These are phyloP conservation scores for Aspergillus haitiensis DNA, from an alignment of 495 filamentous ascomycete genomes.

Conservation along the genomic window DNA sequence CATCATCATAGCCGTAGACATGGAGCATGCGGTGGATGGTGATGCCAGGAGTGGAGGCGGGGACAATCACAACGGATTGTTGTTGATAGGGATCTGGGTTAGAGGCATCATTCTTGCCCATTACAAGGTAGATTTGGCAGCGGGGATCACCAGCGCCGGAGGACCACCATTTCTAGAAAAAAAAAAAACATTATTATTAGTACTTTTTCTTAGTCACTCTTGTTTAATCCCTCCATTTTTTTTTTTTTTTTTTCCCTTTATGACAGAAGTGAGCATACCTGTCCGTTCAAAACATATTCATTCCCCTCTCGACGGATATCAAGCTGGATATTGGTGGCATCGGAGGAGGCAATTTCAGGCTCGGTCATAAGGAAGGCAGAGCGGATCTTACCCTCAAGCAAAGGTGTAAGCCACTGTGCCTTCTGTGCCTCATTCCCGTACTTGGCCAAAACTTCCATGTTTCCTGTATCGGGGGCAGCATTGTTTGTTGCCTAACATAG, in stretches of 20 bases:
- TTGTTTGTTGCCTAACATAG: slow-evolving; percentile 73
- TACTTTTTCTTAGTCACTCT: not conserved
- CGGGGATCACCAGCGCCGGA: slow-evolving; percentile 88
- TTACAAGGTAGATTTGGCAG: slow-evolving; percentile 86
- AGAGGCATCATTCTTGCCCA: slow-evolving; percentile 77
- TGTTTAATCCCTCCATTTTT: too few relatives aligned
- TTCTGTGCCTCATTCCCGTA: slow-evolving; percentile 92
- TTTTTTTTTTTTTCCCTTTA: not conserved
- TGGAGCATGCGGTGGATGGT: slow-evolving; percentile 81
- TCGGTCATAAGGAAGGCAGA: slow-evolving; percentile 95
- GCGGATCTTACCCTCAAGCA: slow-evolving; percentile 83
- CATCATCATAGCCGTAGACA: slow-evolving; percentile 94
- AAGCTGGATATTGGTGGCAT: slow-evolving; percentile 85
- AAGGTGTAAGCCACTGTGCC: slow-evolving; percentile 75
- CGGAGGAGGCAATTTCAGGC: slow-evolving; percentile 78
- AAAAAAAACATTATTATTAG: not conserved
- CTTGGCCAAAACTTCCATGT: slow-evolving; percentile 95
- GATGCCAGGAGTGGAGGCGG: slow-evolving; percentile 71
- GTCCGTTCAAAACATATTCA: slow-evolving; percentile 82
- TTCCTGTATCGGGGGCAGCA: slow-evolving; percentile 87
- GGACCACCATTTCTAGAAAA: slow-evolving; percentile 87
- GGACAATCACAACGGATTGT: slow-evolving; percentile 87
- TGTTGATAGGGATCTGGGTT: slow-evolving; percentile 77
- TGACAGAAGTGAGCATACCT: slow-evolving; percentile 44
- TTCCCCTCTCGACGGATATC: slow-evolving; percentile 77